Evolutionary conservation across 2,329 filamentous ascomycete species (phyloP).

Genomic region (Fusarium nanum): DNA sequence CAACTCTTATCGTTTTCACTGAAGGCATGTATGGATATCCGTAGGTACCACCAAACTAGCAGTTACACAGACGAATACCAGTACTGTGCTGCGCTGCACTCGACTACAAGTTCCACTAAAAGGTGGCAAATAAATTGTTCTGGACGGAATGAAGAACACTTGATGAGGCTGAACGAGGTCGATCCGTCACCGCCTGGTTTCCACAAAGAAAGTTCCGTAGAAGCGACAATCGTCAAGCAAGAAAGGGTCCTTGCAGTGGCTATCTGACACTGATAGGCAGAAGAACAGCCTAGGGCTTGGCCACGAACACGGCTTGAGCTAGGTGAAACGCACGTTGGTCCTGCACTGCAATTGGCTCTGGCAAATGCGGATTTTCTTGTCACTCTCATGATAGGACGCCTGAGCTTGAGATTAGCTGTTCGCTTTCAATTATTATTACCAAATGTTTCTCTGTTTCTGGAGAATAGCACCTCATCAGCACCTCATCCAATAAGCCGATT

Average conservation of each 20-base stretch:
- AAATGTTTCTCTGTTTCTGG: background rate
- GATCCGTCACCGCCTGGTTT: conserved; percentile 27
- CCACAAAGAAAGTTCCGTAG: conserved; percentile 29
- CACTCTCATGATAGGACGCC: conserved; percentile 9
- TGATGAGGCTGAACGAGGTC: conserved; percentile 32
- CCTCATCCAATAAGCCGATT: conserved; percentile 3
- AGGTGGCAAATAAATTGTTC: conserved; percentile 36
- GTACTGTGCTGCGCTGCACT: background rate
- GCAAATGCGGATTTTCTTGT: conserved; percentile 2
- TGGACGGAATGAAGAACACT: conserved; percentile 35
- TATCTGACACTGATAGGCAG: conserved; percentile 22
- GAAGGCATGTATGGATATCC: background rate
- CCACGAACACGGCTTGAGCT: conserved; percentile 18
- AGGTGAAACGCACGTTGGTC: conserved; percentile 26
- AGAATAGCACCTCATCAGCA: background rate
- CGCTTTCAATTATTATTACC: background rate
- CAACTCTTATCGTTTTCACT: background rate
- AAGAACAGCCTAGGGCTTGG: conserved; percentile 25
- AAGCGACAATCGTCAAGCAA: conserved; percentile 21
- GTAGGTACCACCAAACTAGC: conserved; percentile 6
- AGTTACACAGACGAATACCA: background rate
- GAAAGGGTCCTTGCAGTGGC: conserved; percentile 20
- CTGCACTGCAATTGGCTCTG: conserved; percentile 18
- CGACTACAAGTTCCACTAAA: background rate
- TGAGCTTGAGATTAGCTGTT: background rate